phyloP scores from a whole-genome alignment of 2,329 filamentous ascomycete species.

The Neoscytalidium dimidiatum region DNA sequence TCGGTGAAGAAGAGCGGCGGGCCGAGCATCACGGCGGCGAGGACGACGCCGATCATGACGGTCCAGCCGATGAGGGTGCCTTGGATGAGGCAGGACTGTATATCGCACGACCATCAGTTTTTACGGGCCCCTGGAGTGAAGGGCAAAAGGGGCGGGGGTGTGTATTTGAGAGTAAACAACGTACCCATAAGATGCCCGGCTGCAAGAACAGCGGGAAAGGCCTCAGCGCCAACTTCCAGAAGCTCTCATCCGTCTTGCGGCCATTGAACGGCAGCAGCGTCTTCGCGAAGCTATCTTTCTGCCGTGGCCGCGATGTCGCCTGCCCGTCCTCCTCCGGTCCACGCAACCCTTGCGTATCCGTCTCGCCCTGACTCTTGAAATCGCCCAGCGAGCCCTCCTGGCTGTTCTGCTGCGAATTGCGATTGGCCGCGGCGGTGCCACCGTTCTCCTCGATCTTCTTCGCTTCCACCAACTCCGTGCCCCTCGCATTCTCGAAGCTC shows the following conservation, averaged over 20 bases:
- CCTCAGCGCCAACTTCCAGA: conserved; percentile 65
- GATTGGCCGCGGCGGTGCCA: background rate
- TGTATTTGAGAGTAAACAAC: conserved; percentile 32
- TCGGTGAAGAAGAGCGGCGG: conserved; percentile 81
- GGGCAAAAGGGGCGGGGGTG: background rate
- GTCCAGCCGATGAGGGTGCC: conserved; percentile 94
- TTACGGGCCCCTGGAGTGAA: background rate
- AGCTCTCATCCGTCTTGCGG: conserved; percentile 75
- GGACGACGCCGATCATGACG: conserved; percentile 82
- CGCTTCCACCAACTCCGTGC: conserved; percentile 1
- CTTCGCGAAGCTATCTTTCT: conserved; percentile 59
- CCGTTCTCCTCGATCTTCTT: background rate
- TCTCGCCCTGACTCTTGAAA: background rate
- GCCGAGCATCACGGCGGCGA: conserved; percentile 79
- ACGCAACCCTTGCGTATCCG: background rate
- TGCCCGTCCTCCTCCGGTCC: background rate
- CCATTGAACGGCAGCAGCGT: conserved; percentile 75
- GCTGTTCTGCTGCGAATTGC: conserved; percentile 4
- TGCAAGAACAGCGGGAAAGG: conserved; percentile 83
- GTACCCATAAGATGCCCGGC: conserved; percentile 76
- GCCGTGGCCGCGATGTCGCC: conserved; percentile 20
- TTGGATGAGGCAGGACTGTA: conserved; percentile 69
- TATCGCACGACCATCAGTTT: no score
- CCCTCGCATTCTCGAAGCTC: background rate
- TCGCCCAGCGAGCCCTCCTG: background rate